These are phyloP conservation scores for Symbiodinium natans DNA, from an alignment of 73 alveolate genomes.

Conservation along the genomic window DNA sequence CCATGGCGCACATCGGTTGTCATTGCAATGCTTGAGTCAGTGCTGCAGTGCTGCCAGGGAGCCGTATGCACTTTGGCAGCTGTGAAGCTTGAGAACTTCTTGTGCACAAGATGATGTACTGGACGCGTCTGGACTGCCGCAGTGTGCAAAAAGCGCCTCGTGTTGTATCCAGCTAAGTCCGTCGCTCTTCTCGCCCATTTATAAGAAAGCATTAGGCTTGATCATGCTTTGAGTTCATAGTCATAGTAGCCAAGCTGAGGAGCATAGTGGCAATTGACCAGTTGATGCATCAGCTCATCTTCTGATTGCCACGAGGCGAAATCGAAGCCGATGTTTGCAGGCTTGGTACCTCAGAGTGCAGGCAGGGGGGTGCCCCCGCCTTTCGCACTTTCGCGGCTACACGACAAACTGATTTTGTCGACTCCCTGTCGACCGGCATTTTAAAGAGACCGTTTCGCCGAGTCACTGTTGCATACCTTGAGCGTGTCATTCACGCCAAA, in stretches of 20 bases:
- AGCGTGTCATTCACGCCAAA: slow-evolving; percentile 78
- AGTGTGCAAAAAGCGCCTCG: slow-evolving; percentile 74
- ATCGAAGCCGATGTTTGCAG: slow-evolving; percentile 61
- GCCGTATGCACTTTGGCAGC: slow-evolving; percentile 34
- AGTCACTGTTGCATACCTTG: slow-evolving; percentile 46
- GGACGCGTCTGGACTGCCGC: slow-evolving; percentile 48
- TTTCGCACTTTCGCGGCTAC: too few relatives aligned
- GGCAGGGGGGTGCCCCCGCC: too few relatives aligned
- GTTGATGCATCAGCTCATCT: slow-evolving; percentile 68
- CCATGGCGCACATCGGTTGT: neutral
- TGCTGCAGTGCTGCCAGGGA: neutral
- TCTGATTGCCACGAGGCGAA: slow-evolving; percentile 33
- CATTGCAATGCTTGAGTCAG: too few relatives aligned
- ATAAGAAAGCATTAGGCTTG: too few relatives aligned
- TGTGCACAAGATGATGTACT: slow-evolving; percentile 28
- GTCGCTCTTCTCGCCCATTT: too few relatives aligned
- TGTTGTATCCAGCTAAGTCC: neutral
- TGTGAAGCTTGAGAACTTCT: slow-evolving; percentile 48
- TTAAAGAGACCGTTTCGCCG: too few relatives aligned
- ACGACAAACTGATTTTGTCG: too few relatives aligned
- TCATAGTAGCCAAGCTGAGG: neutral
- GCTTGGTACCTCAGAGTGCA: slow-evolving; percentile 36
- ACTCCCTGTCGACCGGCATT: too few relatives aligned
- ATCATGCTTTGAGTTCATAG: too few relatives aligned
- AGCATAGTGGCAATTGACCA: slow-evolving; percentile 71